These are phyloP conservation scores for Pulveroboletus sp. DNA, from an alignment of 768 basidiomycete genomes.

Conservation along the genomic window DNA sequence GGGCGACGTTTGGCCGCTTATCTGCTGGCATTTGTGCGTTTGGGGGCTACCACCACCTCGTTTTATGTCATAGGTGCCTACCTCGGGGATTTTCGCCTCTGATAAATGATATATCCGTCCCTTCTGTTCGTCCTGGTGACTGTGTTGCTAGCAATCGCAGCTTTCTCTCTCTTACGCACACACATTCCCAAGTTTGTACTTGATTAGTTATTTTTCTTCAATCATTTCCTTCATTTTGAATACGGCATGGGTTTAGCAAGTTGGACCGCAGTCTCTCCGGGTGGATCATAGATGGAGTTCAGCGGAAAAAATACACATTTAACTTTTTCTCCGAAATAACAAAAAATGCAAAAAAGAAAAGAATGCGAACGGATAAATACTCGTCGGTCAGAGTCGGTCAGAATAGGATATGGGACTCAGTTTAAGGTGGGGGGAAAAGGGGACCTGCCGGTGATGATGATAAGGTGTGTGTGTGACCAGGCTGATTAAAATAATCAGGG, in stretches of 20 bases:
- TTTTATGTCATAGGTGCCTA: background rate
- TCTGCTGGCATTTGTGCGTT: background rate
- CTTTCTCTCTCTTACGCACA: background rate
- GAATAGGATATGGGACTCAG: too few relatives aligned
- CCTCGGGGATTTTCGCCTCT: background rate
- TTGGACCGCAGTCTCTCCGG: background rate
- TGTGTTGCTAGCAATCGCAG: slow-evolving; percentile 3
- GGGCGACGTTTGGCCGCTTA: slow-evolving; percentile 1
- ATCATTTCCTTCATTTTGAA: slow-evolving; percentile 7
- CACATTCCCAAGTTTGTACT: too few relatives aligned
- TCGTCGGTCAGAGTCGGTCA: too few relatives aligned
- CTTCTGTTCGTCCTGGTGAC: background rate
- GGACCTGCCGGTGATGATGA: background rate
- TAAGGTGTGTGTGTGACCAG: background rate
- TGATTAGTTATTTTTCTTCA: background rate
- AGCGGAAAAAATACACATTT: background rate
- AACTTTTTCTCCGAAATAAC: background rate
- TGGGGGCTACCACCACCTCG: background rate
- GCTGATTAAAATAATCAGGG: background rate
- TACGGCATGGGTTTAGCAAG: slow-evolving; percentile 12
- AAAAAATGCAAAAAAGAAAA: too few relatives aligned
- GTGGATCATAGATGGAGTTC: background rate
- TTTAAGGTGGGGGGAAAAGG: background rate
- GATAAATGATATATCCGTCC: background rate
- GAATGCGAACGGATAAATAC: background rate